phyloP scores from a whole-genome alignment of 176 grass and related monocot species.

The Secale cereale region DNA sequence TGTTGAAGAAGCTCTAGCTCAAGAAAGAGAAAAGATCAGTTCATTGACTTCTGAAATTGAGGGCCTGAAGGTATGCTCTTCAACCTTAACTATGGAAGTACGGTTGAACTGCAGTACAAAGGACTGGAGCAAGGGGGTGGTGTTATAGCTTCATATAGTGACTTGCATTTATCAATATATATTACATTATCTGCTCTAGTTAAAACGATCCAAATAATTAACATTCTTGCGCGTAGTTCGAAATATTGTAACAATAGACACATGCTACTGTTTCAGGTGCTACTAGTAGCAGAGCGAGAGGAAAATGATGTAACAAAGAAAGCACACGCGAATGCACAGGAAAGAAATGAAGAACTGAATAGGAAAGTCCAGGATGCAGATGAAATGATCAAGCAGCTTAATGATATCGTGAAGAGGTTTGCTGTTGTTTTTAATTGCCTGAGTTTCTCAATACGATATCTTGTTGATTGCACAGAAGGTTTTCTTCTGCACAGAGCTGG shows the following conservation, averaged over 20 bases:
- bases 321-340: constrained; percentile 42
- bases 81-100: neutral
- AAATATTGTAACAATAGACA: neutral
- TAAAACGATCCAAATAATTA: neutral
- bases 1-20: constrained; percentile 67
- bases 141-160: constrained; percentile 5
- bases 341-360: constrained; percentile 54
- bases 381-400: constrained; percentile 47
- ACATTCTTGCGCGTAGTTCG: neutral
- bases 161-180: neutral
- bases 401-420: constrained; percentile 56
- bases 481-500: constrained; percentile 12
- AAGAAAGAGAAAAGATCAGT: constrained; percentile 75
- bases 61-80: constrained; percentile 43
- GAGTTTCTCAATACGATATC: constrained; percentile 9
- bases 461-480: neutral
- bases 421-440: constrained; percentile 24
- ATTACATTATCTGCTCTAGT: neutral
- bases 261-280: constrained; percentile 44
- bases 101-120: neutral
- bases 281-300: constrained; percentile 48
- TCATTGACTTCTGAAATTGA: constrained; percentile 58
- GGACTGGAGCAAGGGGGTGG: neutral
- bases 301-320: constrained; percentile 52
- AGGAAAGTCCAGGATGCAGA: constrained; percentile 50